These are phyloP conservation scores for Euphorbia peplus DNA, from an alignment of 345 rosid species.

Conservation along the genomic window DNA sequence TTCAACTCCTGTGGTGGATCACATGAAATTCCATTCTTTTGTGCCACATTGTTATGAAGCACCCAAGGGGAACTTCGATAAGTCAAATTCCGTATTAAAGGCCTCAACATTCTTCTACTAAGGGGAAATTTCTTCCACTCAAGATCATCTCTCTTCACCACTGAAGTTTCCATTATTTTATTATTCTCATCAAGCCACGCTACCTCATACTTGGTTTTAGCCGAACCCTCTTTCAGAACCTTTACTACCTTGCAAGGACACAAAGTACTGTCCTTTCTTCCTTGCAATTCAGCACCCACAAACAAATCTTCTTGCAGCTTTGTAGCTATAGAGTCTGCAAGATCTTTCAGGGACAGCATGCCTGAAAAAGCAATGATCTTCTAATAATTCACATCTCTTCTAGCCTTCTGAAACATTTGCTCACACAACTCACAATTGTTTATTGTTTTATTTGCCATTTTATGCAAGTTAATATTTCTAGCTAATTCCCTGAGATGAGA, in stretches of 20 bases:
- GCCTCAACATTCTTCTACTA: conserved; percentile 76
- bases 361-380: conserved; percentile 43
- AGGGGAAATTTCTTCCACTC: conserved; percentile 64
- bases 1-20: conserved; percentile 64
- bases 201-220: conserved; percentile 51
- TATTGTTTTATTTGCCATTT: not conserved
- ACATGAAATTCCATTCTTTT: conserved; percentile 58
- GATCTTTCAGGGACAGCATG: conserved; percentile 81
- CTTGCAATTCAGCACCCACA: conserved; percentile 68
- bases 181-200: conserved; percentile 65
- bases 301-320: conserved; percentile 55
- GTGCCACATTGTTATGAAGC: conserved; percentile 64
- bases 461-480: not conserved
- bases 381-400: not conserved
- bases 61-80: conserved; percentile 85
- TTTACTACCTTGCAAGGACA: conserved; percentile 65
- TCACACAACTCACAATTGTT: not conserved
- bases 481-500: not conserved
- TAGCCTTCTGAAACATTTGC: not conserved
- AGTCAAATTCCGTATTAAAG: conserved; percentile 89
- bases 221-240: conserved; percentile 38
- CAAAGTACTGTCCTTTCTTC: conserved; percentile 48
- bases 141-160: conserved; percentile 58
- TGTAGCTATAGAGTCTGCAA: conserved; percentile 57
- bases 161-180: conserved; percentile 42